Conservation (phyloP, 2,329 filamentous ascomycete species). For the Nigrospora osmanthi region DNA sequence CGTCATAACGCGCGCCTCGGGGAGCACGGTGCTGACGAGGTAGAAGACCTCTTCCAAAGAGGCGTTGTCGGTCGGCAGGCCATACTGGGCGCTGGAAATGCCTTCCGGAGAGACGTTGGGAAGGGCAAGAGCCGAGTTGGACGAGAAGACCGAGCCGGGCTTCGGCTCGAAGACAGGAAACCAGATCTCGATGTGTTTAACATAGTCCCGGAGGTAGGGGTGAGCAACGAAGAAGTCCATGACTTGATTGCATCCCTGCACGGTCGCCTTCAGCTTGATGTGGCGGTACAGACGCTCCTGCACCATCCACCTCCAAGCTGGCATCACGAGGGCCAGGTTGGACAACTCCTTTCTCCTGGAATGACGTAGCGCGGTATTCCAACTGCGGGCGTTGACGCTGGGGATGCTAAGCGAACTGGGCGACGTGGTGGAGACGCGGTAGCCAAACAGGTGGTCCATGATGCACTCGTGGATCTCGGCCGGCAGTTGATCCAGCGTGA, state of each 20-base stretch:
- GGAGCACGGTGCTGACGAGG: conserved; percentile 52
- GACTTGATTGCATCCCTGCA: conserved; percentile 52
- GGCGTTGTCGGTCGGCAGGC: conserved; percentile 56
- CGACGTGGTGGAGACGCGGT: conserved; percentile 53
- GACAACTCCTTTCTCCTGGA: conserved; percentile 61
- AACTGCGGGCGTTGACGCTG: conserved; percentile 44
- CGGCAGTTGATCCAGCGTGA: conserved; percentile 48
- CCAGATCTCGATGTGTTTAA: conserved; percentile 71
- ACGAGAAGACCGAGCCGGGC: conserved; percentile 32
- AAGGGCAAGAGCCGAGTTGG: conserved; percentile 33
- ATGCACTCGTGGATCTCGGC: conserved; percentile 67
- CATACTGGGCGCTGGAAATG: conserved; percentile 49
- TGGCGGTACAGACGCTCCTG: conserved; percentile 68
- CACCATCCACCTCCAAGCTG: conserved; percentile 58
- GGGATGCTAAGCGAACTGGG: conserved; percentile 46
- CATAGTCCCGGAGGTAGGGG: conserved; percentile 52
- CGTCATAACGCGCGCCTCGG: conserved; percentile 57
- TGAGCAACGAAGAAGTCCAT: conserved; percentile 51
- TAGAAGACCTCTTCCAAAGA: conserved; percentile 62
- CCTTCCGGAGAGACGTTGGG: conserved; percentile 48
- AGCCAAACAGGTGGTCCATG: conserved; percentile 63
- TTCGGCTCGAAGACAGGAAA: conserved; percentile 65
- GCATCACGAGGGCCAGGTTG: conserved; percentile 54
- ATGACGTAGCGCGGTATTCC: conserved; percentile 59
- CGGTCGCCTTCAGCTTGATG: conserved; percentile 67